phyloP scores from a whole-genome alignment of 352 stramenopile genomes.

The Phytophthora constricta region DNA sequence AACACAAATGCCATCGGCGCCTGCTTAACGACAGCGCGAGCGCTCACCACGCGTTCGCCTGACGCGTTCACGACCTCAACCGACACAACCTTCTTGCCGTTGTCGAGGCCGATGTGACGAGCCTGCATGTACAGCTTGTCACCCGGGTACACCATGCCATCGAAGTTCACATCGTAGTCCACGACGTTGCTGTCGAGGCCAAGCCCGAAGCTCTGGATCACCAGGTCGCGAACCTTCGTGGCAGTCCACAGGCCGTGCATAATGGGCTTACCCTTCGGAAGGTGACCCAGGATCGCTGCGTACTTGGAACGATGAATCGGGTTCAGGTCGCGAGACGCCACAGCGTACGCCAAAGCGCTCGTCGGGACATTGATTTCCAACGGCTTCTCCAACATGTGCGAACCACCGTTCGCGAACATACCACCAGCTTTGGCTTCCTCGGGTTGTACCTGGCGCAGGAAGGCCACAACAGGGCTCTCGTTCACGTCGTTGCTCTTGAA shows the following conservation, averaged over 20 bases:
- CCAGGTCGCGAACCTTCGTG: constrained; percentile 79
- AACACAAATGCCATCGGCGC: constrained; percentile 83
- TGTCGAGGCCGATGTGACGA: constrained; percentile 69
- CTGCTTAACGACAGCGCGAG: constrained; percentile 73
- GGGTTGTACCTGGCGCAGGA: constrained; percentile 46
- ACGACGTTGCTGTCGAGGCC: constrained; percentile 72
- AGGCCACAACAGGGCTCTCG: constrained; percentile 54
- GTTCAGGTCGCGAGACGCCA: constrained; percentile 87
- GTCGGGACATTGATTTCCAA: constrained; percentile 71
- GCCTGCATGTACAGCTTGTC: constrained; percentile 84
- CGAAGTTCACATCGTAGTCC: constrained; percentile 81
- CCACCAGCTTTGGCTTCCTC: constrained; percentile 27
- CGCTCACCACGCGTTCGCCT: constrained; percentile 78
- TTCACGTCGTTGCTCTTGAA: constrained; percentile 47
- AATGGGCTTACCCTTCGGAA: constrained; percentile 80
- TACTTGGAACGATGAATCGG: constrained; percentile 87
- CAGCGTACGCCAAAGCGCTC: constrained; percentile 71
- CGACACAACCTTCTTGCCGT: constrained; percentile 70
- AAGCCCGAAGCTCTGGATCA: constrained; percentile 56
- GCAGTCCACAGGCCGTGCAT: constrained; percentile 92
- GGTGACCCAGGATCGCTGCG: constrained; percentile 68
- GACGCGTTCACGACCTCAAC: constrained; percentile 77
- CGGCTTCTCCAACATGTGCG: constrained; percentile 72
- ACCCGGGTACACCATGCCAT: constrained; percentile 88
- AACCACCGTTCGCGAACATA: constrained; percentile 63